Conservation (phyloP, 2,329 filamentous ascomycete species). For the Fusarium clavum region DNA sequence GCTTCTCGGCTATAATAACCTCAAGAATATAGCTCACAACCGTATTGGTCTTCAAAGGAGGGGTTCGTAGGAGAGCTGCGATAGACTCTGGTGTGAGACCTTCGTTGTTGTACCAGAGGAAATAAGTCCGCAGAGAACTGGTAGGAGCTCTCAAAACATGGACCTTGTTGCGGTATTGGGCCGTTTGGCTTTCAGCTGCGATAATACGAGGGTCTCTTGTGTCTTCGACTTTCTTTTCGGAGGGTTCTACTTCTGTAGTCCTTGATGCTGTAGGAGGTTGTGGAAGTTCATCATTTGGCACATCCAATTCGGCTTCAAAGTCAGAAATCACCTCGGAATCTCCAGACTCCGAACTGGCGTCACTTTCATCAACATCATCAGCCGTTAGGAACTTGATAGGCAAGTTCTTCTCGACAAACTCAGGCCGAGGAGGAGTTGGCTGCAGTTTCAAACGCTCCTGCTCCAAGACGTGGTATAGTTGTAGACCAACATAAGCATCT, state of each 20-base stretch:
- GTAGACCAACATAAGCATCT: slow-evolving; percentile 83
- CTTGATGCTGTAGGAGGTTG: not conserved
- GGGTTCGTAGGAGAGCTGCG: slow-evolving; percentile 67
- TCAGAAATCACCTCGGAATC: slow-evolving; percentile 15
- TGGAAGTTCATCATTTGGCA: not conserved
- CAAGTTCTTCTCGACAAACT: slow-evolving; percentile 72
- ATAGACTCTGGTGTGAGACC: slow-evolving; percentile 61
- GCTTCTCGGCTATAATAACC: slow-evolving; percentile 61
- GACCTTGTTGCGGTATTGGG: slow-evolving; percentile 52
- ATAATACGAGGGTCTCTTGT: slow-evolving; percentile 55
- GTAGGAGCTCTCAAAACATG: slow-evolving; percentile 41
- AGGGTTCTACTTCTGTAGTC: not conserved
- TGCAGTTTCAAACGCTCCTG: slow-evolving; percentile 72
- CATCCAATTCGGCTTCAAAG: slow-evolving; percentile 23
- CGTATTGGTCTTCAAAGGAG: slow-evolving; percentile 67
- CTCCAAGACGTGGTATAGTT: slow-evolving; percentile 79
- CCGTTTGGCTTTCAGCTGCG: slow-evolving; percentile 56
- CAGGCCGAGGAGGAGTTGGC: slow-evolving; percentile 77
- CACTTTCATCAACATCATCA: slow-evolving; percentile 48
- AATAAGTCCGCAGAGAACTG: slow-evolving; percentile 67
- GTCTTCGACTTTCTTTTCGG: not conserved
- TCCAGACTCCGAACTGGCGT: slow-evolving; percentile 46
- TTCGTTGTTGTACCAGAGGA: slow-evolving; percentile 69
- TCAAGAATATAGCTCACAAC: slow-evolving; percentile 70
- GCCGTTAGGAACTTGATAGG: slow-evolving; percentile 67